These are phyloP conservation scores for Schizonepeta tenuifolia DNA, from an alignment of 257 asterid genomes.

Conservation along the genomic window DNA sequence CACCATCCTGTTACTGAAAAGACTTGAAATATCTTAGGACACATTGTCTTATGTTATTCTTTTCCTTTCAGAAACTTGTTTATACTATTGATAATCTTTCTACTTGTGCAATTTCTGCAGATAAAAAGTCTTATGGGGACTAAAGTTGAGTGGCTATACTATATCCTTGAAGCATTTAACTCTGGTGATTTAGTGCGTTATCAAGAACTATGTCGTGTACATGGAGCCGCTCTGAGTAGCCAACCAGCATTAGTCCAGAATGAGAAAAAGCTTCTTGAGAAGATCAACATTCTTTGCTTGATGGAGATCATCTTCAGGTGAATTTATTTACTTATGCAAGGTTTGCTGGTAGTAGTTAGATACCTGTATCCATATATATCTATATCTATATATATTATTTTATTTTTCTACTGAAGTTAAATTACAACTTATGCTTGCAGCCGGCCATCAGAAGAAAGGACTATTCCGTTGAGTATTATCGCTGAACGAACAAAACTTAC, in stretches of 20 bases:
- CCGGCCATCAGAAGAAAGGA: conserved; percentile 91
- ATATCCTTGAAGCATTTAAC: conserved; percentile 89
- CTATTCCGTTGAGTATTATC: conserved; percentile 77
- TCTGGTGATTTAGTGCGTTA: conserved; percentile 83
- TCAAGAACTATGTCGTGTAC: conserved; percentile 84
- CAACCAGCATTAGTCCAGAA: conserved; percentile 94
- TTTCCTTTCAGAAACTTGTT: background rate
- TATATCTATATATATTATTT: background rate
- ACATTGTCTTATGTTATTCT: background rate
- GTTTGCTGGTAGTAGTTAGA: conserved; percentile 6
- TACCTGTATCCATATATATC: background rate
- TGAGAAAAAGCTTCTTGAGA: conserved; percentile 91
- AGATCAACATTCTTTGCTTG: conserved; percentile 94
- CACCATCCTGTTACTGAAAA: background rate
- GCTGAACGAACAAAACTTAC: conserved; percentile 87
- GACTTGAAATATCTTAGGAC: conserved; percentile 9
- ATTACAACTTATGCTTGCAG: conserved; percentile 50
- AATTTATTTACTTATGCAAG: background rate
- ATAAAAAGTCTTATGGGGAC: conserved; percentile 85
- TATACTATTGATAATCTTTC: conserved; percentile 13
- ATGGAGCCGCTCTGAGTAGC: conserved; percentile 73
- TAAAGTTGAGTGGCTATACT: conserved; percentile 87
- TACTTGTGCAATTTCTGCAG: conserved; percentile 45
- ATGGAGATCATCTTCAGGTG: conserved; percentile 98
- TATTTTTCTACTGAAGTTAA: conserved; percentile 9